phyloP scores from a whole-genome alignment of 257 asterid genomes.

The Penstemon eatonii region DNA sequence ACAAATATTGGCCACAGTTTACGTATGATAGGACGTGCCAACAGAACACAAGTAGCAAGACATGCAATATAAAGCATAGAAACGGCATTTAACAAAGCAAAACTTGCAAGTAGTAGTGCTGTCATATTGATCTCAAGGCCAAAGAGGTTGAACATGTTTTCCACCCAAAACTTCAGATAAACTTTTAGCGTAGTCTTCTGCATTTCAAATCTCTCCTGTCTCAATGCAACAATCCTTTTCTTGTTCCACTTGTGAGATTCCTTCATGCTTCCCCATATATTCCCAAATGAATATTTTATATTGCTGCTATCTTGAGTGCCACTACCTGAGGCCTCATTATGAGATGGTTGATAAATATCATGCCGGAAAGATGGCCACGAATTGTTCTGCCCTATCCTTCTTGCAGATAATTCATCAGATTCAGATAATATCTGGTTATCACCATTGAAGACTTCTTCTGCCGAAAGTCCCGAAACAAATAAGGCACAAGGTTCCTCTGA shows the following conservation, averaged over 20 bases:
- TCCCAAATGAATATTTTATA: conserved; percentile 58
- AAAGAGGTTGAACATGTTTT: conserved; percentile 92
- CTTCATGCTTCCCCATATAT: conserved; percentile 86
- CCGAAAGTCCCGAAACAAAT: conserved; percentile 48
- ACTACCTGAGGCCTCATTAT: conserved; percentile 37
- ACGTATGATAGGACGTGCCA: conserved; percentile 71
- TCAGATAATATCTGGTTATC: conserved; percentile 42
- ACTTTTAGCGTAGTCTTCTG: conserved; percentile 82
- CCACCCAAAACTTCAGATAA: conserved; percentile 92
- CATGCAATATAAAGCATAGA: conserved; percentile 76
- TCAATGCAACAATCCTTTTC: conserved; percentile 61
- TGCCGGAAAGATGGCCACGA: conserved; percentile 57
- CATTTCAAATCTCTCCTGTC: conserved; percentile 88
- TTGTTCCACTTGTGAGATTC: conserved; percentile 90
- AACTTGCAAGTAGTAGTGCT: conserved; percentile 83
- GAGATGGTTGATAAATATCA: conserved; percentile 37
- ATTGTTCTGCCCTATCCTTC: conserved; percentile 34
- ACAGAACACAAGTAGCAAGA: conserved; percentile 84
- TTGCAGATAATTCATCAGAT: conserved; percentile 43
- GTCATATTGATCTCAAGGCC: conserved; percentile 99
- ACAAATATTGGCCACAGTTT: conserved; percentile 86
- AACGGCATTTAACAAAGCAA: conserved; percentile 80
- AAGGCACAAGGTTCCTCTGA: conserved; percentile 92
- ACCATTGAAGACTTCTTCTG: conserved; percentile 59
- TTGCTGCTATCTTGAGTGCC: conserved; percentile 21